A percentile compares a stretch with the other conserved stretches of the same genome.
Evolutionary conservation across 176 grass and related monocot species (phyloP).

Genomic region (Zoysia japonica): DNA sequence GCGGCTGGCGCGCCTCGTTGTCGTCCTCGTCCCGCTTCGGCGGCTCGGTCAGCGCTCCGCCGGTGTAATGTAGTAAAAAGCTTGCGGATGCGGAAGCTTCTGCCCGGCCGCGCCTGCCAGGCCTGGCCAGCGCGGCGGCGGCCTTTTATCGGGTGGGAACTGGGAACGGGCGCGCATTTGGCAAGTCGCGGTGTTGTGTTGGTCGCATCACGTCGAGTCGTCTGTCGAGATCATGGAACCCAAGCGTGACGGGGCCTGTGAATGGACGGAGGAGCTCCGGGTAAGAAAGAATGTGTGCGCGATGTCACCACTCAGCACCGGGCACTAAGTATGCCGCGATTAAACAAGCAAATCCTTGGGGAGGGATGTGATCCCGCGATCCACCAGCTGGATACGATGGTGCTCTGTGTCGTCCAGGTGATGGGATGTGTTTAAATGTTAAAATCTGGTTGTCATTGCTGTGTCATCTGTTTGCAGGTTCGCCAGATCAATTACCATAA

Average conservation of each 20-base stretch:
- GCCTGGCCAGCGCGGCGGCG: slow-evolving; percentile 41
- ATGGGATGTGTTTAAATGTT: background rate
- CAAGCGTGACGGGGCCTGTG: background rate
- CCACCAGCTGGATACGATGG: slow-evolving; percentile 8
- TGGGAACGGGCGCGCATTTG: background rate
- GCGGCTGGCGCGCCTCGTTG: background rate
- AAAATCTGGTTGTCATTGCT: background rate
- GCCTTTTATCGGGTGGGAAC: slow-evolving; percentile 6
- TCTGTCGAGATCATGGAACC: background rate
- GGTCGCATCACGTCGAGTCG: slow-evolving; percentile 34
- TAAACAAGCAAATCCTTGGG: slow-evolving; percentile 38
- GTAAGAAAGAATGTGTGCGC: background rate
- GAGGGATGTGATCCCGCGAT: slow-evolving; percentile 24
- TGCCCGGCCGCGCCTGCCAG: slow-evolving; percentile 1
- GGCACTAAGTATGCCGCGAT: background rate
- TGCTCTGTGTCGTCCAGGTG: background rate
- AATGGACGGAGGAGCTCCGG: background rate
- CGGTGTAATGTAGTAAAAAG: too few relatives aligned
- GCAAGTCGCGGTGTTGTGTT: slow-evolving; percentile 6
- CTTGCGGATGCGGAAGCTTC: slow-evolving; percentile 28
- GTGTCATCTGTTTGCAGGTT: background rate
- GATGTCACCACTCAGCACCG: slow-evolving; percentile 43
- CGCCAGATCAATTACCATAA: too few relatives aligned
- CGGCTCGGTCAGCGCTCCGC: slow-evolving; percentile 5
- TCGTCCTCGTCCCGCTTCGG: background rate